Base-by-base conservation (phyloP, 805 yeast species). In the Saturnispora zaruensis region DNA sequence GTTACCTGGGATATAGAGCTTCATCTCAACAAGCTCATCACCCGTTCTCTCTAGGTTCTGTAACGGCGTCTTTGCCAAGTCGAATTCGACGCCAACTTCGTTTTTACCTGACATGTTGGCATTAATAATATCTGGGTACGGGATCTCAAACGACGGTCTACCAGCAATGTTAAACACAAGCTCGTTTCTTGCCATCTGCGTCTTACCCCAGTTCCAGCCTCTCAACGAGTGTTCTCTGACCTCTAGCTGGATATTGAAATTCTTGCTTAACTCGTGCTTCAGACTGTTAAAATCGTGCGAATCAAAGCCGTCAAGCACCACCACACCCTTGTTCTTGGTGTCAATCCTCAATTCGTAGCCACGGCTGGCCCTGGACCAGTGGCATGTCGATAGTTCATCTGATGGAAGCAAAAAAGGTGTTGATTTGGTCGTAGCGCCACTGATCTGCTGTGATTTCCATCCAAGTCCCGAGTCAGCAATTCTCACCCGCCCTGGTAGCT, bases 191-290 rank as follows among this genome's bases (percentile, higher is more conserved):
- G 95, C 96, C 63, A 93, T 78, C 64, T 90, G 96, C 14, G 91
- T 75, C 55, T 84, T 81, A 49, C 99, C 99, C 99, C 99, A 93
- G 68, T 93, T 93, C 99, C 99, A 93, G 30, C 99, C 99, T 70
- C 96, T 79, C 56, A 93, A 71, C 4, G 96, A 85, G 67, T 93
- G 99, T 60, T 91, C 98, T 59, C 76, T 80, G 54, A 77, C 83
- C 59, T 93, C 98, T 51, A 93, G 74, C 50, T 78, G 77, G 41
- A 87, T 71, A 48, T 68, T 73, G 66, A 89, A 87, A 60, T 84
- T 78, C 57, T 89, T 74, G 62, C 85, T 89, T 57, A 93, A 73
- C 57, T 90, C 95, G 61, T 78, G 84, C 66, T 90, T 91, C 61
- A 93, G 71, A 53, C 84, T 75, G 52, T 81, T 79, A 60, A 87